Evolutionary conservation across 2,329 filamentous ascomycete species (phyloP), one percentile per base, ranked within the genome.

Genomic region (Colletotrichum shisoi): DNA sequence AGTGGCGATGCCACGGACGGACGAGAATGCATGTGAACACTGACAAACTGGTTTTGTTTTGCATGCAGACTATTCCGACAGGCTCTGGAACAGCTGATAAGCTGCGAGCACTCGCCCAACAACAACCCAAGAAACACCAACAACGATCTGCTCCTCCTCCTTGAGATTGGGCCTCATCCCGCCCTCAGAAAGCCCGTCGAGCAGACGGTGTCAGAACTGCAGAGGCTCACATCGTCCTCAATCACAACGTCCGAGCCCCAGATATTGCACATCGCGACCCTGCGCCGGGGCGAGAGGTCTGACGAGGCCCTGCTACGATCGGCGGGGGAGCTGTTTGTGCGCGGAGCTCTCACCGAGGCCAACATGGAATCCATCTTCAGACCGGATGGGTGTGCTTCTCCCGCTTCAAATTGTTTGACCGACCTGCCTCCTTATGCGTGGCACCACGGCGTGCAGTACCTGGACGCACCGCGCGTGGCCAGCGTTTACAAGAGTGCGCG

Each of bases 151-250:
- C 21, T 59, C 1, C 57, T 69, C 3, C 62, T 71, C 13, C 17
- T 73, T 1, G 72, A 73, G 40, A 27, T 73, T 15, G 72, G 72
- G 0, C 70, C 72, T 5, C 72, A 73, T 39, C 42, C 69, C 2
- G 64, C 71, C 1, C 68, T 73, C 7, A 51, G 45, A 9, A 66
- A 68, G 4, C 71, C 71, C 1, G 19, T 73, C 4, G 13, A 48
- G 2, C 67, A 73, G 12, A 69, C 63, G 17, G 8, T 59, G 0
- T 37, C 51, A 1, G 45, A 17, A 4, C 0, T 42, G 7, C 11
- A 40, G 12, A 1, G 11, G 52, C n/a, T 1, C 42, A 15, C 24
- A n/a, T 12, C 11, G 2, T n/a, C 44, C 5, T 19, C n/a, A 8
- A 27, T 0, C 8, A 6, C 44, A 7, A 6, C 40, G 13, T 15